These are phyloP conservation scores for Acanthamoeba polyphaga DNA, from an alignment of 208 protist genomes.

Conservation along the genomic window DNA sequence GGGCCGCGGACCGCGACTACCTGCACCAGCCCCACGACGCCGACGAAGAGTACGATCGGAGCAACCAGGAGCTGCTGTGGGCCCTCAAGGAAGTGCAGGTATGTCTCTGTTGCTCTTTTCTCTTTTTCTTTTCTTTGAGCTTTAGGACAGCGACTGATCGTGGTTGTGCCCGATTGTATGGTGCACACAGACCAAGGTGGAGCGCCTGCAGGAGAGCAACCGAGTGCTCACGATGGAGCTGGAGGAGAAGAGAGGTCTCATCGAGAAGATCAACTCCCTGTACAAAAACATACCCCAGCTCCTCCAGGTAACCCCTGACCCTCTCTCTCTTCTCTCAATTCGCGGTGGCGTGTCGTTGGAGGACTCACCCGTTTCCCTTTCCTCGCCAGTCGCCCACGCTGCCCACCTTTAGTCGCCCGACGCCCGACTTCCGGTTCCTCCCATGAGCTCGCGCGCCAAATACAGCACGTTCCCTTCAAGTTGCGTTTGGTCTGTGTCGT, in stretches of 20 bases:
- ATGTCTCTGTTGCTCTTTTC: background rate
- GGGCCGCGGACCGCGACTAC: background rate
- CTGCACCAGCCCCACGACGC: background rate
- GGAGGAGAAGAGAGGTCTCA: constrained; percentile 48
- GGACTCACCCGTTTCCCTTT: background rate
- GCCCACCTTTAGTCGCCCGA: background rate
- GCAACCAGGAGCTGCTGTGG: constrained; percentile 56
- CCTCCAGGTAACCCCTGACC: background rate
- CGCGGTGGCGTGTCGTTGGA: background rate
- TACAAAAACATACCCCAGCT: constrained; percentile 53
- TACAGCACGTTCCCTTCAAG: too few species aligned
- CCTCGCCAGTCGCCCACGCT: background rate
- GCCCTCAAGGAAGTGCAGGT: constrained; percentile 59
- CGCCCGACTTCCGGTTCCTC: background rate
- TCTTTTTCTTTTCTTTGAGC: background rate
- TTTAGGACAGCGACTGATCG: too few species aligned
- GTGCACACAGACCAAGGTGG: constrained; percentile 13
- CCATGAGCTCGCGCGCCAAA: background rate
- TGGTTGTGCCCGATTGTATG: background rate
- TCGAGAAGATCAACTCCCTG: constrained; percentile 69
- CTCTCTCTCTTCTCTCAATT: background rate
- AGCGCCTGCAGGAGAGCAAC: constrained; percentile 57
- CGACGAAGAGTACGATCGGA: background rate
- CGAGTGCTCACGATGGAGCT: constrained; percentile 15
- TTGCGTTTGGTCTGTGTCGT: too few species aligned